A percentile compares a stretch with the other conserved stretches of the same genome.
These are phyloP conservation scores for Psilocybe cubensis DNA, from an alignment of 768 basidiomycete species.

Conservation along the genomic window DNA sequence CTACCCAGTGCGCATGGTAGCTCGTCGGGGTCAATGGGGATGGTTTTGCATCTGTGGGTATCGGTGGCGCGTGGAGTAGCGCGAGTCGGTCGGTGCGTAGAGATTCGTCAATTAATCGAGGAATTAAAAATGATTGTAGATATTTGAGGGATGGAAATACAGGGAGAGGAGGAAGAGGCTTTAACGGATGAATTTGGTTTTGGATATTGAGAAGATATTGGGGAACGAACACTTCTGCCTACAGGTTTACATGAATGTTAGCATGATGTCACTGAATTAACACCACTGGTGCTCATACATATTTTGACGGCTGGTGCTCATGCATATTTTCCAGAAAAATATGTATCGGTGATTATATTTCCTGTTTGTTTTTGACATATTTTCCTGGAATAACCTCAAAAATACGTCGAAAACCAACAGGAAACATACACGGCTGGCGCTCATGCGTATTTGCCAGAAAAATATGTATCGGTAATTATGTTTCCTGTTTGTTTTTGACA, in stretches of 20 bases:
- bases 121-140: conserved; percentile 43
- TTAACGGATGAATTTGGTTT: conserved; percentile 44
- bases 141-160: conserved; percentile 46
- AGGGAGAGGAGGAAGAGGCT: conserved; percentile 44
- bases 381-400: too few species aligned
- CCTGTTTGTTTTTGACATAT: too few species aligned
- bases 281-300: too few species aligned
- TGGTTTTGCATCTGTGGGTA: conserved; percentile 19
- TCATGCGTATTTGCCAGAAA: too few species aligned
- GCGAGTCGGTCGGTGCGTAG: conserved; percentile 21
- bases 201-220: conserved; percentile 54
- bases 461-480: too few species aligned
- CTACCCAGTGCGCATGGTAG: conserved; percentile 45
- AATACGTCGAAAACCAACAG: too few species aligned
- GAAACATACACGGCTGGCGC: too few species aligned
- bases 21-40: conserved; percentile 30
- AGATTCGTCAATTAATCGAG: conserved; percentile 34
- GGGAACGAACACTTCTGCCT: conserved; percentile 54
- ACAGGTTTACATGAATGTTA: neutral
- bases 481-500: too few species aligned
- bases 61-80: conserved; percentile 32
- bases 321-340: too few species aligned
- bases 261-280: neutral
- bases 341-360: too few species aligned
- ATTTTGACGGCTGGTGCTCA: too few species aligned